These are phyloP conservation scores for Cercospora sp. DNA, from an alignment of 2,329 filamentous ascomycete genomes.

Conservation along the genomic window DNA sequence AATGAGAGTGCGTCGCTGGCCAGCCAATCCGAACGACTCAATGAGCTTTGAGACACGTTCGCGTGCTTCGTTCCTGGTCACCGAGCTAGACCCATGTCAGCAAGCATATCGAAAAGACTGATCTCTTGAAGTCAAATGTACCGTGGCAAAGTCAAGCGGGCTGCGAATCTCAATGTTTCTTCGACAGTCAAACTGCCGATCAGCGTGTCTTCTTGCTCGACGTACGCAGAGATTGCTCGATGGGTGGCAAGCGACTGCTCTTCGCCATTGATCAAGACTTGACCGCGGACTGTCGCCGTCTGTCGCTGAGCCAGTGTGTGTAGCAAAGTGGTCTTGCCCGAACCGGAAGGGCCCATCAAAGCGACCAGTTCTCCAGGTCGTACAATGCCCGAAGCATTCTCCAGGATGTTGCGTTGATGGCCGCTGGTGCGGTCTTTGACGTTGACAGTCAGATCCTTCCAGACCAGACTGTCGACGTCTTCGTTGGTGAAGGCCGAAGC, in stretches of 20 bases:
- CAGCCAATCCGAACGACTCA: constrained; percentile 67
- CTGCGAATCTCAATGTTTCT: constrained; percentile 76
- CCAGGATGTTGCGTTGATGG: constrained; percentile 47
- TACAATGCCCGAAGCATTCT: constrained; percentile 25
- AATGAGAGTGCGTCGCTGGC: constrained; percentile 67
- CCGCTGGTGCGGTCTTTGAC: constrained; percentile 68
- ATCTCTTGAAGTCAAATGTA: constrained; percentile 49
- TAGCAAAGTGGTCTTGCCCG: constrained; percentile 79
- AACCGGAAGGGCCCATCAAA: constrained; percentile 69
- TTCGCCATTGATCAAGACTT: constrained; percentile 62
- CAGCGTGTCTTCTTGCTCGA: constrained; percentile 82
- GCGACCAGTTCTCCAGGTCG: constrained; percentile 68
- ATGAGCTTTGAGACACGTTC: constrained; percentile 65
- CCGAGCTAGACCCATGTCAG: constrained; percentile 49
- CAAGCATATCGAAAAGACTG: not conserved
- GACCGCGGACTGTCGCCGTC: constrained; percentile 51
- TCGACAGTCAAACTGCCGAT: constrained; percentile 75
- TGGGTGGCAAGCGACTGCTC: constrained; percentile 26
- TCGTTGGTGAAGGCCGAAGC: constrained; percentile 54
- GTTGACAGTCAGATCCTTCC: constrained; percentile 64
- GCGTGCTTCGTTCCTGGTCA: constrained; percentile 57
- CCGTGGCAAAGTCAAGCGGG: constrained; percentile 57
- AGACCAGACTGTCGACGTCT: constrained; percentile 61
- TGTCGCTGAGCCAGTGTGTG: constrained; percentile 70
- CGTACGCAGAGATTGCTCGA: constrained; percentile 67